Evolutionary conservation across 768 basidiomycete species (phyloP).

Genomic region (Amanita muscaria): DNA sequence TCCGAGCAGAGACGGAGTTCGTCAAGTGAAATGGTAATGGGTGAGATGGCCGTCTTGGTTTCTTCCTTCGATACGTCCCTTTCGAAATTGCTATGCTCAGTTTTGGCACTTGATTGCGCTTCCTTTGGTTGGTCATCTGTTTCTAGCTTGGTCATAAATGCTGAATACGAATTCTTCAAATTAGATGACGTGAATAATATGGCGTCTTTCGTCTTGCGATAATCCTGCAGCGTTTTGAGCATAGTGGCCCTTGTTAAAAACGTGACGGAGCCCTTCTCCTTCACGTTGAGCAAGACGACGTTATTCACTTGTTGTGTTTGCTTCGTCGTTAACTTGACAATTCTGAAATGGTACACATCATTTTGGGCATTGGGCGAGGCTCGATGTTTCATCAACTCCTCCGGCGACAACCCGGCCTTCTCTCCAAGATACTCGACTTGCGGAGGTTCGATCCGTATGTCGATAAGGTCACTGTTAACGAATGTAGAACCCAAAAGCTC

Average conservation of each 20-base stretch:
- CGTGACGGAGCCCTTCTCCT: constrained; percentile 17
- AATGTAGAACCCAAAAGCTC: constrained; percentile 14
- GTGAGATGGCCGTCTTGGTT: no score
- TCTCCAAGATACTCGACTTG: background rate
- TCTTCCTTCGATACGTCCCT: no score
- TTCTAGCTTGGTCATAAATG: background rate
- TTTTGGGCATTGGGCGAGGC: constrained; percentile 12
- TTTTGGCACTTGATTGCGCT: no score
- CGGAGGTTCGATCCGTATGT: constrained; percentile 15
- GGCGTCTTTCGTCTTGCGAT: no score
- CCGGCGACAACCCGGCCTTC: background rate
- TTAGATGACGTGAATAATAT: background rate
- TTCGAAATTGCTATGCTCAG: no score
- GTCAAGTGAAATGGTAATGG: background rate
- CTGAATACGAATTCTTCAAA: background rate
- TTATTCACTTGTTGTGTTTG: constrained; percentile 24
- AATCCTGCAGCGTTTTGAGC: constrained; percentile 15
- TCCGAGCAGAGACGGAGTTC: constrained; percentile 12
- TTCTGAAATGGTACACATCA: constrained; percentile 21
- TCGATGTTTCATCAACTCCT: constrained; percentile 14
- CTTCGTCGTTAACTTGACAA: constrained; percentile 19
- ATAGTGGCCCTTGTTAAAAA: constrained; percentile 18
- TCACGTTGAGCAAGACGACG: constrained; percentile 19
- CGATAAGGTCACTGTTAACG: constrained; percentile 17
- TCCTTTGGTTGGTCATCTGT: no score